Conservation (phyloP, 805 yeast genomes). For the Maudiozyma bulderi region DNA sequence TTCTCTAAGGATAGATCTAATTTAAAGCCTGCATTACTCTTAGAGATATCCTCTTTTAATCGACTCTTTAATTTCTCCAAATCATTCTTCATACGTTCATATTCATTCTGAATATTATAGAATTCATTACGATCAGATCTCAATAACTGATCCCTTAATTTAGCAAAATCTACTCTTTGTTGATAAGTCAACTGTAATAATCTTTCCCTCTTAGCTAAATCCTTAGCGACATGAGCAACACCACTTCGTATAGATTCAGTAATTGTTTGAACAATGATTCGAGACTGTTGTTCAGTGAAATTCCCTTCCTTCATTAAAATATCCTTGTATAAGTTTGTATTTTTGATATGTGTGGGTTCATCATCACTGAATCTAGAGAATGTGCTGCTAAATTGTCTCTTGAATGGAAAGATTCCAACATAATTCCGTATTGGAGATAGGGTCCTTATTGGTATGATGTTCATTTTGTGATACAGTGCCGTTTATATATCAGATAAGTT, state of each 20-base stretch:
- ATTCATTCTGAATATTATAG: slow-evolving; percentile 72
- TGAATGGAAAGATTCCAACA: not conserved
- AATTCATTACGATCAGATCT: slow-evolving; percentile 82
- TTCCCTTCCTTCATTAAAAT: slow-evolving; percentile 55
- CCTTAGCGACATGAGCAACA: slow-evolving; percentile 59
- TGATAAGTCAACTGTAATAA: slow-evolving; percentile 81
- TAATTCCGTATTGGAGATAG: not conserved
- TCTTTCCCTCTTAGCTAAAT: slow-evolving; percentile 77
- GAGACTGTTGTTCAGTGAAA: slow-evolving; percentile 67
- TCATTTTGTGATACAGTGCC: too few species aligned
- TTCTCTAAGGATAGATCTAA: slow-evolving; percentile 87
- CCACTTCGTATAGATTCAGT: slow-evolving; percentile 73
- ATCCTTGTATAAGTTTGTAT: slow-evolving; percentile 66
- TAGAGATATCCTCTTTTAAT: slow-evolving; percentile 84
- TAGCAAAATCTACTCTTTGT: slow-evolving; percentile 94
- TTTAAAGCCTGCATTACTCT: slow-evolving; percentile 81
- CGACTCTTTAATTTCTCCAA: slow-evolving; percentile 77
- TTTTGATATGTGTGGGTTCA: slow-evolving; percentile 40
- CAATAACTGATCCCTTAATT: slow-evolving; percentile 83
- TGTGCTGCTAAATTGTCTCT: slow-evolving; percentile 7
- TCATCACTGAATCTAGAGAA: slow-evolving; percentile 4
- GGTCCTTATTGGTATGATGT: not conserved
- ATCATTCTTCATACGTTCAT: slow-evolving; percentile 74
- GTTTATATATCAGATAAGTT: too few species aligned
- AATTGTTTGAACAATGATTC: slow-evolving; percentile 65